Evolutionary conservation across 257 asterid genomes (phyloP).

Genomic region (Solanum chaucha): DNA sequence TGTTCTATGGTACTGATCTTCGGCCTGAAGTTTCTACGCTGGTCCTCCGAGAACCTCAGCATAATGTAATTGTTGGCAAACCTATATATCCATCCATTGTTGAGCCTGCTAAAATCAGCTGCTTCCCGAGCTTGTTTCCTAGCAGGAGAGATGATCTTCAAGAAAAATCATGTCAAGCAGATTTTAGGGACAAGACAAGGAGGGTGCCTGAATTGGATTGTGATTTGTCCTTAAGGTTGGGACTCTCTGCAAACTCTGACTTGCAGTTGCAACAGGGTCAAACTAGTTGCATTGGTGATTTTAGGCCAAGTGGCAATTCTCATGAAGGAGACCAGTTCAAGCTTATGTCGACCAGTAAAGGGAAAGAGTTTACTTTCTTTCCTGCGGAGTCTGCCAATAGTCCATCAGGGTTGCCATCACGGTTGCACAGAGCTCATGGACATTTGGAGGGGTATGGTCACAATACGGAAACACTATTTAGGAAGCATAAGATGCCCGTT

Average conservation of each 20-base stretch:
- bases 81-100: constrained; percentile 38
- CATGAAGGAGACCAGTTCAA: constrained; percentile 16
- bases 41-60: constrained; percentile 23
- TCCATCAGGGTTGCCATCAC: constrained; percentile 3
- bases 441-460: constrained; percentile 19
- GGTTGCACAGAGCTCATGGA: constrained; percentile 12
- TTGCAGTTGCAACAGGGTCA: constrained; percentile 25
- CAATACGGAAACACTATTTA: constrained; percentile 11
- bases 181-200: constrained; percentile 15
- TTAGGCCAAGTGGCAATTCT: constrained; percentile 16
- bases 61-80: constrained; percentile 42
- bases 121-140: constrained; percentile 32
- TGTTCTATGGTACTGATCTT: constrained; percentile 43
- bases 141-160: constrained; percentile 14
- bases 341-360: constrained; percentile 3
- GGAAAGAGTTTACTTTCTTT: constrained; percentile 39
- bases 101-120: constrained; percentile 28
- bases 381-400: constrained; percentile 22
- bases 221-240: constrained; percentile 73
- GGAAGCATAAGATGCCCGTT: not conserved
- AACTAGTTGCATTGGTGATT: constrained; percentile 8
- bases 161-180: constrained; percentile 13
- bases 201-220: constrained; percentile 35
- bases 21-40: constrained; percentile 22
- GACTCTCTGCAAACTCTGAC: constrained; percentile 28